Base-by-base conservation (phyloP, 257 asterid genomes). In the Parsonsia alboflavescens region DNA sequence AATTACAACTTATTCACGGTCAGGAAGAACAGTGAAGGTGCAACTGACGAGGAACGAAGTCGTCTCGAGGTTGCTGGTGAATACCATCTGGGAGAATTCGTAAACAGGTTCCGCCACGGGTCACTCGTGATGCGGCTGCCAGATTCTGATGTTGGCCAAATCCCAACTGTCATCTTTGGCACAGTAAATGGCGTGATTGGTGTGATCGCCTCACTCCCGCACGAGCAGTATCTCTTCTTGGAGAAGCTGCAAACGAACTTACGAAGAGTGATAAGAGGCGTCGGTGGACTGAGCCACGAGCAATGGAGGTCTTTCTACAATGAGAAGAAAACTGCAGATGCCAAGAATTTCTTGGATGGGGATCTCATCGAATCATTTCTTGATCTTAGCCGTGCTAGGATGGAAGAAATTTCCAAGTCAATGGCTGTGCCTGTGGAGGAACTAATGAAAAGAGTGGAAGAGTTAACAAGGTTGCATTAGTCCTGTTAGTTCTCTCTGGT, bases 51-150 rank as follows among this genome's bases (percentile, higher is more conserved):
- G 87, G 97, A 95, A 82, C 91, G 97, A 39, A 90, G 96, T 36
- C 98, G 98, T 65, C 99, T 95, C 16, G 99, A 95, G 86, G 98
- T 95, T 76, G 96, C 90, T 17, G 98, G 99, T 21, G 97, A 95
- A 85, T 95, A 89, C 88, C 98, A 95, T 80, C 98, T 95, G 0
- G 99, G 99, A 15, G 98, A 95, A 83, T 89, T 95, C 77, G 96
- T 92, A 41, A 92, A 95, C 74, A 84, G 97, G 24, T 95, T 95
- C 82, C 80, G 94, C 54, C 98, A 95, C 19, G 99, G 99, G 71
- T 92, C 98, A 0, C 94, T 95, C 48, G 97, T 95, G 69, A 95
- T 95, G 99, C 84, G 96, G n/a, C 71, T 92, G 74, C 96, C 98
- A 3, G 98, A 92, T 82, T 95, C 98, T 0, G 99, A 95, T 1